phyloP scores from a whole-genome alignment of 805 yeast genomes.

The Tetrapisispora namnaoensis region DNA sequence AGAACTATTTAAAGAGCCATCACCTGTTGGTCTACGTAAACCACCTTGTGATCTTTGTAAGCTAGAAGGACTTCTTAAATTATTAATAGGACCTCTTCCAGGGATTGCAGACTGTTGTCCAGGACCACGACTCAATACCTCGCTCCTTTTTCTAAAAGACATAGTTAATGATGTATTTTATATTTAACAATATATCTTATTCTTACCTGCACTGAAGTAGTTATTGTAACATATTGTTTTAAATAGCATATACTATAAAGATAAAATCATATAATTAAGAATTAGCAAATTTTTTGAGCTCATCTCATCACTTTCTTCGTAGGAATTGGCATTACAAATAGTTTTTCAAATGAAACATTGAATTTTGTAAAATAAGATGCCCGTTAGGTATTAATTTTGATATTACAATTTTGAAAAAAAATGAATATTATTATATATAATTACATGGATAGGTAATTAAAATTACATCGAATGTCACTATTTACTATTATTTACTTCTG shows the following conservation, averaged over 20 bases:
- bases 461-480: no score
- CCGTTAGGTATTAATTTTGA: no score
- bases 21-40: neutral
- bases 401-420: no score
- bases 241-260: no score
- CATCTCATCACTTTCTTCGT: neutral
- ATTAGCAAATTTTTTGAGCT: neutral
- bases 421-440: no score
- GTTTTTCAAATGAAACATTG: neutral
- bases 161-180: conserved; percentile 18
- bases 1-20: neutral
- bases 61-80: neutral
- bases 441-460: no score
- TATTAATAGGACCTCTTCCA: conserved; percentile 11
- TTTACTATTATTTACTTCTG: no score
- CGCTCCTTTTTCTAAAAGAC: conserved; percentile 55
- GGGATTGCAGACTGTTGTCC: conserved; percentile 11
- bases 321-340: neutral
- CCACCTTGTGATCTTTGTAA: conserved; percentile 7
- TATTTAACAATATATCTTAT: neutral
- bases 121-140: conserved; percentile 27
- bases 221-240: no score
- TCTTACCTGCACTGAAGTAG: neutral
- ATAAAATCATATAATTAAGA: no score
- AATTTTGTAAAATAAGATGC: no score